Conservation (phyloP, 2,329 filamentous ascomycete species). For the Zalaria sp. region DNA sequence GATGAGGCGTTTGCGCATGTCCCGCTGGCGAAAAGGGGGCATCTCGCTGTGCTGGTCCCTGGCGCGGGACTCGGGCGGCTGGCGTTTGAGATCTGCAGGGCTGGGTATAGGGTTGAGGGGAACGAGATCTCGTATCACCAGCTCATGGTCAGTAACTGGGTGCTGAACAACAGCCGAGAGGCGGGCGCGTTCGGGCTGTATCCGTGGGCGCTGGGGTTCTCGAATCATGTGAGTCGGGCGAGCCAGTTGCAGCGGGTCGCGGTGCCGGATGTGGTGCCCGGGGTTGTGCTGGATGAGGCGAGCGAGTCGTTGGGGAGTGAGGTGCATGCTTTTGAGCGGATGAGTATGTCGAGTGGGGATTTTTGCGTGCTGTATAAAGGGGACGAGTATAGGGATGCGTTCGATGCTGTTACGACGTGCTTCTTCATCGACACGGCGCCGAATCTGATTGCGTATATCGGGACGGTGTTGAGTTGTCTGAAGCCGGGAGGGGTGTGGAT, state of each 20-base stretch:
- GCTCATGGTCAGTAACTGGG: slow-evolving; percentile 67
- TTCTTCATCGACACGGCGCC: slow-evolving; percentile 98
- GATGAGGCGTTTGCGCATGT: slow-evolving; percentile 28
- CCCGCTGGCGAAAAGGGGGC: slow-evolving; percentile 10
- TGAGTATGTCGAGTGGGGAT: slow-evolving; percentile 89
- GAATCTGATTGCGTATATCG: slow-evolving; percentile 79
- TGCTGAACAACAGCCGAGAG: slow-evolving; percentile 52
- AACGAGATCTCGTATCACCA: slow-evolving; percentile 96
- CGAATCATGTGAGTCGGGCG: slow-evolving; percentile 60
- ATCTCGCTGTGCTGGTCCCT: slow-evolving; percentile 59
- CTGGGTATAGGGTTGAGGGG: slow-evolving; percentile 65
- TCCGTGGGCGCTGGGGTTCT: slow-evolving; percentile 80
- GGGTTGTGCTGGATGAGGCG: slow-evolving; percentile 18
- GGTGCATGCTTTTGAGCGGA: slow-evolving; percentile 42
- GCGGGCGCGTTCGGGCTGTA: slow-evolving; percentile 58
- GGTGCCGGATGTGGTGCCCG: slow-evolving; percentile 59
- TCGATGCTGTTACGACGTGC: slow-evolving; percentile 74
- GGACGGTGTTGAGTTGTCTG: slow-evolving; percentile 68
- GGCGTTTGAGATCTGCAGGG: slow-evolving; percentile 69
- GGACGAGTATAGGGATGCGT: slow-evolving; percentile 44
- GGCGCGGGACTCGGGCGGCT: slow-evolving; percentile 80
- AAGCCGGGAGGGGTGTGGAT: slow-evolving; percentile 67
- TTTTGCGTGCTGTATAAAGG: slow-evolving; percentile 76
- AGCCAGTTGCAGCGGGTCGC: slow-evolving; percentile 62
- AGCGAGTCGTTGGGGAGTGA: slow-evolving; percentile 8